These are phyloP conservation scores for Thelonectria blattea DNA, from an alignment of 2,329 filamentous ascomycete genomes.

Conservation along the genomic window DNA sequence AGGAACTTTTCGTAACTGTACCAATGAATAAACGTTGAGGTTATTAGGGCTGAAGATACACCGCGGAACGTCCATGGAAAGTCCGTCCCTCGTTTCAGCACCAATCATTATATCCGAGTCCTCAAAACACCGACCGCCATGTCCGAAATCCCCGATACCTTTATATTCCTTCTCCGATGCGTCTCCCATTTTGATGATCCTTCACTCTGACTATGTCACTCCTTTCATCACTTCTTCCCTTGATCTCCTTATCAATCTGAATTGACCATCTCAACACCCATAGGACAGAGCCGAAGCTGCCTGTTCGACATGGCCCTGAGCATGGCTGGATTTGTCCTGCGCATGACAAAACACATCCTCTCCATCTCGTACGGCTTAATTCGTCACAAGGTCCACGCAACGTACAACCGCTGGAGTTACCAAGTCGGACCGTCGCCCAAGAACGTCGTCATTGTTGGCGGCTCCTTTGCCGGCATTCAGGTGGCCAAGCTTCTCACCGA, in stretches of 20 bases:
- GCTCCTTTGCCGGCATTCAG: conserved; percentile 23
- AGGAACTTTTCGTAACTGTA: too few relatives aligned
- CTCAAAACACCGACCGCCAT: not conserved
- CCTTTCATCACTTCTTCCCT: not conserved
- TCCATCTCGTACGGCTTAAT: not conserved
- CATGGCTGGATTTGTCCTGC: not conserved
- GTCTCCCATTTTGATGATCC: not conserved
- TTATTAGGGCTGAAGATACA: not conserved
- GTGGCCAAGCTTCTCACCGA: conserved; percentile 18
- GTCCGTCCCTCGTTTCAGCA: not conserved
- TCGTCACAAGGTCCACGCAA: not conserved
- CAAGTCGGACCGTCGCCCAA: conserved; percentile 2
- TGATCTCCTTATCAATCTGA: not conserved
- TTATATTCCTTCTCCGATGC: not conserved
- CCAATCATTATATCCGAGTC: not conserved
- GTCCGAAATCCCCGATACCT: not conserved
- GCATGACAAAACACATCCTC: not conserved
- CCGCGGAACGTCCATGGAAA: not conserved
- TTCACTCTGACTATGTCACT: not conserved
- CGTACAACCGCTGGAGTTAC: conserved; percentile 21
- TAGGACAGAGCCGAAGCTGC: not conserved
- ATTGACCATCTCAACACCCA: not conserved
- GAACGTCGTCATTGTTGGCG: conserved; percentile 23
- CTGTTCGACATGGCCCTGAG: not conserved
- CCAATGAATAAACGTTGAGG: too few relatives aligned